These are phyloP conservation scores for Xylariomycetidae sp. DNA, from an alignment of 2,329 filamentous ascomycete genomes.

Conservation along the genomic window DNA sequence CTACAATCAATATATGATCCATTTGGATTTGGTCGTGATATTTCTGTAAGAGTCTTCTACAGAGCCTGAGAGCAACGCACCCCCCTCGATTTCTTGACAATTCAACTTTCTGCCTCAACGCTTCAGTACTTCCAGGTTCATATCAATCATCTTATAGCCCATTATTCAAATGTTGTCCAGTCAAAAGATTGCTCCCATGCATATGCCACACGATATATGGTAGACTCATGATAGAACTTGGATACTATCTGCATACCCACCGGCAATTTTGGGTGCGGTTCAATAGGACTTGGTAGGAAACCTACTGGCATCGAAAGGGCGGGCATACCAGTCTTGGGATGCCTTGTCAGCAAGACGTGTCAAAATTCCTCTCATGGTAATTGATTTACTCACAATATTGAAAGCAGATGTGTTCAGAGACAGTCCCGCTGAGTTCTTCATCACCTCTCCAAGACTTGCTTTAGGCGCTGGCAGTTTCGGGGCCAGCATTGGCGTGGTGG, in stretches of 20 bases:
- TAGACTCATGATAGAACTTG: not conserved
- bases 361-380: not conserved
- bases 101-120: no score
- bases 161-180: slow-evolving; percentile 1
- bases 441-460: not conserved
- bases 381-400: slow-evolving; percentile 1
- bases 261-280: not conserved
- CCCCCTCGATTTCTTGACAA: no score
- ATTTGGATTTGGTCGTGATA: no score
- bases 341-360: not conserved
- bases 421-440: not conserved
- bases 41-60: no score
- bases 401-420: slow-evolving; percentile 1
- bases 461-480: not conserved
- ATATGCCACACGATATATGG: not conserved
- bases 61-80: no score
- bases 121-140: no score
- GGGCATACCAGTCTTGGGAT: not conserved
- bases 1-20: no score
- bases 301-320: not conserved
- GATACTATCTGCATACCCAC: slow-evolving; percentile 1
- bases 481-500: slow-evolving; percentile 31
- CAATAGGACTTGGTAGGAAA: not conserved
- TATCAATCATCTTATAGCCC: no score
- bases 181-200: slow-evolving; percentile 2